Percentiles rank a stretch among this genome's conserved stretches.
Conservation (phyloP, 345 rosid genomes). For the Toxicodendron radicans region DNA sequence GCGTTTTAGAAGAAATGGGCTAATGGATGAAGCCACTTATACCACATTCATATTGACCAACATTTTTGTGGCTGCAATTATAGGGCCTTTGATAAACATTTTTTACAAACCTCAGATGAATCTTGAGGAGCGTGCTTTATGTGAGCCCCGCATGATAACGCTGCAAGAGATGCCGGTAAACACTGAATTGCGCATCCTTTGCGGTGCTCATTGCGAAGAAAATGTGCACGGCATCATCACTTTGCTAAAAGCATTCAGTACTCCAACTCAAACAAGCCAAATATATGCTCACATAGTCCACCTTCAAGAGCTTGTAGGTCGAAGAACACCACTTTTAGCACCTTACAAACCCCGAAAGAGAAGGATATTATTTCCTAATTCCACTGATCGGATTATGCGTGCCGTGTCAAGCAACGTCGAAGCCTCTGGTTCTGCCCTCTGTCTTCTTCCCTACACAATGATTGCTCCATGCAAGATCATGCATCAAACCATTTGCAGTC, state of each 20-base stretch:
- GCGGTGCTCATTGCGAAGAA: slow-evolving; percentile 33
- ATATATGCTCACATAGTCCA: slow-evolving; percentile 22
- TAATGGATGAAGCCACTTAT: slow-evolving; percentile 11
- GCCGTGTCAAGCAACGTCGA: slow-evolving; percentile 25
- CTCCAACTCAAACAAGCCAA: slow-evolving; percentile 11
- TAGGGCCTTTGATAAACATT: slow-evolving; percentile 8
- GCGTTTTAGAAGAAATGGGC: background rate
- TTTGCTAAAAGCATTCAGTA: slow-evolving; percentile 31
- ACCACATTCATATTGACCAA: slow-evolving; percentile 23
- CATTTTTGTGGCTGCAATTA: slow-evolving; percentile 22
- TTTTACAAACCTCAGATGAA: slow-evolving; percentile 22
- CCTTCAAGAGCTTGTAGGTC: slow-evolving; percentile 29
- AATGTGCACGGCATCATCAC: slow-evolving; percentile 28
- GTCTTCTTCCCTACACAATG: slow-evolving; percentile 17
- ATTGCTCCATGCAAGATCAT: slow-evolving; percentile 30
- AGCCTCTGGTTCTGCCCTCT: background rate
- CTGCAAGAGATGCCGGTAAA: background rate
- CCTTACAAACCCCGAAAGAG: slow-evolving; percentile 16
- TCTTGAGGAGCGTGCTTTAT: background rate
- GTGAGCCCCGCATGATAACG: background rate
- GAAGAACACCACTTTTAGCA: slow-evolving; percentile 20
- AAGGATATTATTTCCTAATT: background rate
- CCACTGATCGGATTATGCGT: slow-evolving; percentile 25
- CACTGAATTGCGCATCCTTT: slow-evolving; percentile 25
- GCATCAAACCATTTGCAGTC: slow-evolving; percentile 33